These are phyloP conservation scores for Chaetothyriales sp. DNA, from an alignment of 2,329 filamentous ascomycete species.

Conservation along the genomic window DNA sequence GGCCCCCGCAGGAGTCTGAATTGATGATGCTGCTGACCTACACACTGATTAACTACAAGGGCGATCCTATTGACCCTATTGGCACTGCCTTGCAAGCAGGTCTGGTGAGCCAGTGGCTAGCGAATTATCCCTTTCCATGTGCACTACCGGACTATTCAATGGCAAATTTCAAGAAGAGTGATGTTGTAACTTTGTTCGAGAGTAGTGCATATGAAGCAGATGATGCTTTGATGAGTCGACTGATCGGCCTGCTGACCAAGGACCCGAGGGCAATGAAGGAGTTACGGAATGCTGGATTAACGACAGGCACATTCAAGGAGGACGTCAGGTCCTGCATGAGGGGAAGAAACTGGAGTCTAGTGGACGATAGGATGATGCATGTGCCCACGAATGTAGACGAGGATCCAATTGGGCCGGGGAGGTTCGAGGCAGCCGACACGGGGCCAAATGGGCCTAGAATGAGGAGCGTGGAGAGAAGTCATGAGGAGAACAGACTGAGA, in stretches of 20 bases:
- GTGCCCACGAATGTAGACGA: slow-evolving; percentile 40
- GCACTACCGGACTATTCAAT: slow-evolving; percentile 25
- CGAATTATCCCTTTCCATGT: slow-evolving; percentile 55
- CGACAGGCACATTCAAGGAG: slow-evolving; percentile 29
- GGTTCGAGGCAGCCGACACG: slow-evolving; percentile 22
- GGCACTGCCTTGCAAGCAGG: slow-evolving; percentile 45
- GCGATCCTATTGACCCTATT: not conserved
- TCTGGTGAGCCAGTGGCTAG: slow-evolving; percentile 62
- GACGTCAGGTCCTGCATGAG: not conserved
- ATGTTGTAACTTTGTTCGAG: slow-evolving; percentile 28
- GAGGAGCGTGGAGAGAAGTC: slow-evolving; percentile 9
- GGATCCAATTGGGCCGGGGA: slow-evolving; percentile 30
- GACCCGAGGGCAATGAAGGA: slow-evolving; percentile 28
- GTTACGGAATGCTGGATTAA: slow-evolving; percentile 29
- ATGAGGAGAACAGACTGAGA: slow-evolving; percentile 49
- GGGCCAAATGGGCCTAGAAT: slow-evolving; percentile 1
- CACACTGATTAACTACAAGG: slow-evolving; percentile 43
- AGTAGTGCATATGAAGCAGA: slow-evolving; percentile 28
- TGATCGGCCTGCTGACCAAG: slow-evolving; percentile 27
- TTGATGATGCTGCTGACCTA: slow-evolving; percentile 43
- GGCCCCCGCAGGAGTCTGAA: slow-evolving; percentile 31
- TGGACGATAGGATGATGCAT: slow-evolving; percentile 18
- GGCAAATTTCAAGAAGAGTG: slow-evolving; percentile 33
- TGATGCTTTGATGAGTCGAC: slow-evolving; percentile 31
- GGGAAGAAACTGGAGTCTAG: not conserved